Percentiles rank a stretch among this genome's conserved stretches.
Evolutionary conservation across 257 asterid genomes (phyloP).

Genomic region (Solanum gracilifrons): DNA sequence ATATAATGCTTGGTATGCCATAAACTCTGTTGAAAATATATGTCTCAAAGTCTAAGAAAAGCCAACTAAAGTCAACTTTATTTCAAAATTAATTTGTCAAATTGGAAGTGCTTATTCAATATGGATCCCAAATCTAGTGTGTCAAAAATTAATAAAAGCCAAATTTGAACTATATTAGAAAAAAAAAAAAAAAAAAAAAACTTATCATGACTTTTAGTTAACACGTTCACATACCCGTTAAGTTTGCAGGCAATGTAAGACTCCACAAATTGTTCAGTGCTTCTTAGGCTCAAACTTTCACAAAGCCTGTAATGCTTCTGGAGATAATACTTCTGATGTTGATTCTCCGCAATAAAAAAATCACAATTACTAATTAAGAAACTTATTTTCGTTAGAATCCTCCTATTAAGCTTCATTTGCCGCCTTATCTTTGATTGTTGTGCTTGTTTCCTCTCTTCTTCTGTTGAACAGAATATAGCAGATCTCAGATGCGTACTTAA

Average conservation of each 20-base stretch:
- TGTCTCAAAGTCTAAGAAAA: not conserved
- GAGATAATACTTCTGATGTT: not conserved
- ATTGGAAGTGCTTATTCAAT: not conserved
- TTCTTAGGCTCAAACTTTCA: not conserved
- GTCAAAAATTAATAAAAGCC: not conserved
- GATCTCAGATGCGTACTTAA: not conserved
- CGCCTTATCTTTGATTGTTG: not conserved
- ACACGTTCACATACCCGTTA: not conserved
- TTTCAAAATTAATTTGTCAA: not conserved
- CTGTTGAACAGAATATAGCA: not conserved
- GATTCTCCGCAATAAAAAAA: not conserved
- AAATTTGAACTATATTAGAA: too few species aligned
- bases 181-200: too few species aligned
- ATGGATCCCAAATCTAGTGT: not conserved
- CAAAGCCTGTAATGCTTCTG: not conserved
- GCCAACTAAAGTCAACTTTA: not conserved
- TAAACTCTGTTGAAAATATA: not conserved
- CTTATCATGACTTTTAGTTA: not conserved
- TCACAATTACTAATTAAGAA: not conserved
- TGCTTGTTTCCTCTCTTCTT: slow-evolving; percentile 4
- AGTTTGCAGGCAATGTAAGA: not conserved
- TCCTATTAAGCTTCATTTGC: not conserved
- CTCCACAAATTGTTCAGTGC: not conserved
- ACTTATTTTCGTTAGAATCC: not conserved
- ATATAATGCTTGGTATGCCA: not conserved